Conservation (phyloP, 805 yeast genomes). For the Candida hungchunana region DNA sequence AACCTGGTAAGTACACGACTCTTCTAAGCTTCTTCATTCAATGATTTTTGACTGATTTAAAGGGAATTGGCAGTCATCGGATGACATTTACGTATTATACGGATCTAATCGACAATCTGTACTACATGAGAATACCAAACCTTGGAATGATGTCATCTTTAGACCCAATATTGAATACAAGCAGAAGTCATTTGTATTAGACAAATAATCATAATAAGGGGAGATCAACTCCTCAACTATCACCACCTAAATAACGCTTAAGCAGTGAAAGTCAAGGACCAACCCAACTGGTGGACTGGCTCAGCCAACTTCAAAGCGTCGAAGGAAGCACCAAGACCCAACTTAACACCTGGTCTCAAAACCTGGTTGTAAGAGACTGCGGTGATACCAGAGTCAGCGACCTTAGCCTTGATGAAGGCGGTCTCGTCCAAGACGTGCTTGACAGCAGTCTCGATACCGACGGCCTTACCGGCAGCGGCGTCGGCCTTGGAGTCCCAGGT, state of each 20-base stretch:
- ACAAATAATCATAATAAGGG: slow-evolving; percentile 1
- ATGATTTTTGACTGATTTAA: no score
- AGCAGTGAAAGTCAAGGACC: slow-evolving; percentile 90
- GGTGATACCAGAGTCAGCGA: slow-evolving; percentile 93
- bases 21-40: no score
- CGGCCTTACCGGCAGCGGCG: slow-evolving; percentile 69
- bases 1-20: not conserved
- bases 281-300: slow-evolving; percentile 97
- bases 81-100: no score
- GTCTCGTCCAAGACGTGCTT: slow-evolving; percentile 86
- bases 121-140: no score
- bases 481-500: slow-evolving; percentile 79
- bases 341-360: slow-evolving; percentile 91
- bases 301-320: slow-evolving; percentile 94
- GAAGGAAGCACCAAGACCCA: slow-evolving; percentile 96
- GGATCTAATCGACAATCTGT: no score
- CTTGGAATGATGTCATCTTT: no score
- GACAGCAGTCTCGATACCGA: slow-evolving; percentile 92
- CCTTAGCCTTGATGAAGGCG: slow-evolving; percentile 93
- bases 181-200: no score
- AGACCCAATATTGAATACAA: no score
- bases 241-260: no score
- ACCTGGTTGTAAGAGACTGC: slow-evolving; percentile 92
- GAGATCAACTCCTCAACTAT: slow-evolving; percentile 7
- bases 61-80: no score